Evolutionary conservation across 2,329 filamentous ascomycete species (phyloP), one percentile per base, ranked within the genome.

Genomic region (Calonectria fujianensis): DNA sequence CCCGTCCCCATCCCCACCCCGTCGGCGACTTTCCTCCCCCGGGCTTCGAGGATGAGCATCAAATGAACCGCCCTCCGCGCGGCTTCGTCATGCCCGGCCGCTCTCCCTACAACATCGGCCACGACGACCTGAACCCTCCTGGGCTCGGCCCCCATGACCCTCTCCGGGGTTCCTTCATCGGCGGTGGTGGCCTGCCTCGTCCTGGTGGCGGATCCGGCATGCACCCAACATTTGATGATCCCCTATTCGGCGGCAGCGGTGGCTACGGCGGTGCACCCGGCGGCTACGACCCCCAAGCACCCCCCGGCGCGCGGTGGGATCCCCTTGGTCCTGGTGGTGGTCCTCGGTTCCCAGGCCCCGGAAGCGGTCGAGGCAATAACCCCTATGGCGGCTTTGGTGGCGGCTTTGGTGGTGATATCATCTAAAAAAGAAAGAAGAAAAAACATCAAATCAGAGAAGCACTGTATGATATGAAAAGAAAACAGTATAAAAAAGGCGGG

Each of bases 181-280:
- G 91, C 37, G 89, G 91, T n/a, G 89, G 91, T n/a, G 90, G 91
- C 0, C 84, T 92, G 7, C 88, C 89, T 29, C 86, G 89, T n/a
- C 88, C 89, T 0, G 91, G 91, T 18, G 90, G 92, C 27, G 90
- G 90, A 14, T 92, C 94, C 16, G 97, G 97, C 0, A 99, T 99
- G 97, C 95, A 98, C 85, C 97, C 97, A 0, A 98, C 96, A 0
- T 97, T 98, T 83, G 95, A 98, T 80, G 96, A 98, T 82, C 95
- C 95, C 9, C 85, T 98, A 63, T 98, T 98, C 82, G 87, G 87
- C 13, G 84, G 85, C 1, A 87, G 85, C 18, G 84, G 85, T 18
- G 88, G 87, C 0, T 80, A 85, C 18, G 84, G 85, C 14, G 88
- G 87, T 0, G 79, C 76, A 9, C 73, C 76, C 8, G 79, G 75